Evolutionary conservation across 805 yeast species (phyloP), one percentile per base, ranked within the genome.

Genomic region (Diddensiella caesifluorescens): DNA sequence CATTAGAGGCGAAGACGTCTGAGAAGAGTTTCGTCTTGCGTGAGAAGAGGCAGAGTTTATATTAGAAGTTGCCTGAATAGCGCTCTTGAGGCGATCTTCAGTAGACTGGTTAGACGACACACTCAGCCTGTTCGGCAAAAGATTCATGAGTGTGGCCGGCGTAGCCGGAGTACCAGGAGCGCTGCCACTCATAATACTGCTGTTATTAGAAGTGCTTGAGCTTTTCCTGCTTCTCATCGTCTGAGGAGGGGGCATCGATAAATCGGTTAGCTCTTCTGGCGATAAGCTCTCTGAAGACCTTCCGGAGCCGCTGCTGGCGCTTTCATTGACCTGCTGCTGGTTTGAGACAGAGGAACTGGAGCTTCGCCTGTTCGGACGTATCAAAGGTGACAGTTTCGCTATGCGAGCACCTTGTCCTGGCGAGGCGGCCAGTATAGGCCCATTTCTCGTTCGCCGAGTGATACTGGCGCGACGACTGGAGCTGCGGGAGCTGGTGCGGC

Each of bases 61-160:
- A 32, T 44, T 44, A 28, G 35, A 41, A 10, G 55, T 49, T 7
- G 55, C 53, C 13, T 38, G 40, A 13, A 45, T 42, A 33, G 51
- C 57, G 34, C 33, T 50, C 38, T 35, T 49, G 39, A 50, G 38
- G 13, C 51, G 41, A n/a, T 47, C 49, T 19, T 48, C 52, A 18
- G 40, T 44, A 18, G 44, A 15, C 29, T 18, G 16, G 21, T 13
- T 19, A 4, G 31, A 12, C 18, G 26, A 18, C 9, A n/a, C 23
- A 15, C 36, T 13, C 9, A 21, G 6, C 28, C 28, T 22, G 10
- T 41, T 32, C 12, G 42, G 38, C 9, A 38, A 36, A 12, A 58
- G 49, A 32, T 57, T 58, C 62, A 58, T 58, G 22, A 58, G 46
- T 28, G 54, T 57, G 13, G 62, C 60, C 1, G 62, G 62, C 3